Percentiles rank a stretch among this genome's conserved stretches.
Conservation (phyloP, 495 filamentous ascomycete species). For the Tuber indicum region DNA sequence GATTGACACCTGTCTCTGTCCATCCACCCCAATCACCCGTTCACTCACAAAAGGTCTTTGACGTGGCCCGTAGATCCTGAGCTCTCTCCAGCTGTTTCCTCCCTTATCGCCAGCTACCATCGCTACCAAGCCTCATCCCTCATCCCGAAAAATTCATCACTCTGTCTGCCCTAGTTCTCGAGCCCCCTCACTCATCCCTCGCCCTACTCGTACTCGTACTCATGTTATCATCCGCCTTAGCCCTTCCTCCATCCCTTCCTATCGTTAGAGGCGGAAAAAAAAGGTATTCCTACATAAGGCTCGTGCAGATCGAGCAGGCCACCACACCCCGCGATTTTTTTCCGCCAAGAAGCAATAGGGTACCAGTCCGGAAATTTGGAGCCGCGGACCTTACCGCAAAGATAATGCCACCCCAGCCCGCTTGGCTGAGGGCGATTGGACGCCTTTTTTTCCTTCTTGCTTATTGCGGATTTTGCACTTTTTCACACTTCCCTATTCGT, state of each 20-base stretch:
- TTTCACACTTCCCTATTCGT: no score
- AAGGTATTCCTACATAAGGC: background rate
- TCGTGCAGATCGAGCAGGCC: background rate
- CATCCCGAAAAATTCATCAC: background rate
- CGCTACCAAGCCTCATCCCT: background rate
- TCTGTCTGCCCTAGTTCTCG: background rate
- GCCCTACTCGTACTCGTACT: background rate
- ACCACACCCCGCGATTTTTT: background rate
- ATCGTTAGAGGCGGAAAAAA: background rate
- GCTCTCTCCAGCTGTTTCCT: background rate
- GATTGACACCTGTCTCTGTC: background rate
- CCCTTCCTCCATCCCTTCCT: no score
- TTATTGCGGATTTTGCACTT: background rate
- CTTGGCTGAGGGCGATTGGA: background rate
- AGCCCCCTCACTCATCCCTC: background rate
- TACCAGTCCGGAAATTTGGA: no score
- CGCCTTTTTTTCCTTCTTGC: background rate
- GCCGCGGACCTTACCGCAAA: background rate
- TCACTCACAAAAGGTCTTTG: background rate
- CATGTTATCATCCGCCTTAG: background rate
- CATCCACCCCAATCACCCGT: background rate
- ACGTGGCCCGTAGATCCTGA: background rate
- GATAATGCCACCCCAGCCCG: background rate
- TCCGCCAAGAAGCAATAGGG: background rate
- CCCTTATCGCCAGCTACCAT: background rate